phyloP scores from a whole-genome alignment of 306 rosid species.

The Casuarina glauca region DNA sequence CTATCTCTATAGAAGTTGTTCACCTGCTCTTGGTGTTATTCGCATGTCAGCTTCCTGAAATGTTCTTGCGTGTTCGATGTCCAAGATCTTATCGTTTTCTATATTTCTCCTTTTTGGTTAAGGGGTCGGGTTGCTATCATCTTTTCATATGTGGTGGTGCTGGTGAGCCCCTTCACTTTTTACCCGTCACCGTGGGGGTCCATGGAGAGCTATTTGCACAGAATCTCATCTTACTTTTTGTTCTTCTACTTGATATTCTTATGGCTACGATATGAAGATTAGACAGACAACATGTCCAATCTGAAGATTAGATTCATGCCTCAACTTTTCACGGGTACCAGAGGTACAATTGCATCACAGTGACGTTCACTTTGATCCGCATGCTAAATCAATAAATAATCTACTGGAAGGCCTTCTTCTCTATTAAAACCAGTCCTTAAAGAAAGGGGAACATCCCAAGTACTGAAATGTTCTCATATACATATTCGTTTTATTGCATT shows the following conservation, averaged over 20 bases:
- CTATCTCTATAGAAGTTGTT: background rate
- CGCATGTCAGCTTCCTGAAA: slow-evolving; percentile 17
- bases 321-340: background rate
- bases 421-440: too few species aligned
- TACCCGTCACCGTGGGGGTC: slow-evolving; percentile 14
- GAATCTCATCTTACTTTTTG: slow-evolving; percentile 27
- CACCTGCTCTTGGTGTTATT: slow-evolving; percentile 26
- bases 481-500: too few species aligned
- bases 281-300: background rate
- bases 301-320: background rate
- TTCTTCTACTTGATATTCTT: slow-evolving; percentile 26
- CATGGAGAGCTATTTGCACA: slow-evolving; percentile 17
- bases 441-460: too few species aligned
- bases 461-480: too few species aligned
- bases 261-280: background rate
- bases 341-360: background rate
- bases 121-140: slow-evolving; percentile 13
- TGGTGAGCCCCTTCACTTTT: background rate
- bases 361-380: background rate
- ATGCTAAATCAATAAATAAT: too few species aligned
- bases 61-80: slow-evolving; percentile 11
- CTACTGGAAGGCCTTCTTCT: too few species aligned
- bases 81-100: slow-evolving; percentile 2
- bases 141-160: slow-evolving; percentile 8
- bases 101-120: slow-evolving; percentile 1